phyloP scores from a whole-genome alignment of 1,139 yeast species.

The Suhomyces maxii region DNA sequence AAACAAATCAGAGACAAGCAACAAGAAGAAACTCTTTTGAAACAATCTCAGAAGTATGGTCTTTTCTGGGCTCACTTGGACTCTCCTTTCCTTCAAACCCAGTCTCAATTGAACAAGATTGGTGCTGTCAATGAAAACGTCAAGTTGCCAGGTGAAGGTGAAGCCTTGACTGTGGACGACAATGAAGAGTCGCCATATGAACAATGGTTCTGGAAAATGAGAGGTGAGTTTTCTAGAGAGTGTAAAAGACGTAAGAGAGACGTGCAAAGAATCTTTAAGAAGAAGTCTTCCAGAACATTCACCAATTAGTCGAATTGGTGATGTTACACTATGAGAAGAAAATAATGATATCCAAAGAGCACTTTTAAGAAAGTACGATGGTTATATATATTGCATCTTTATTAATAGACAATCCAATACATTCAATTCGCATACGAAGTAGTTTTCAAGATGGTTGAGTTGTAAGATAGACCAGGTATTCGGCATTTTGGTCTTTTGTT shows the following conservation, averaged over 20 bases:
- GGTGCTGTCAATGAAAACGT: conserved; percentile 29
- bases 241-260: conserved; percentile 77
- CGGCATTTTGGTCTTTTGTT: too few species aligned
- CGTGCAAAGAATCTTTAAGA: conserved; percentile 58
- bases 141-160: conserved; percentile 39
- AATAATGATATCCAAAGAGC: too few species aligned
- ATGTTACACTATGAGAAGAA: not conserved
- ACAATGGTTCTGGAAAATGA: conserved; percentile 74
- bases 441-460: too few species aligned
- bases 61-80: conserved; percentile 80
- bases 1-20: conserved; percentile 35
- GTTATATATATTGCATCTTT: too few species aligned
- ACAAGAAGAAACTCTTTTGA: conserved; percentile 20
- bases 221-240: conserved; percentile 79
- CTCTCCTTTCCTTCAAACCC: conserved; percentile 85
- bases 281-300: conserved; percentile 24
- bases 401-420: too few species aligned
- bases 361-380: too few species aligned
- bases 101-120: conserved; percentile 70
- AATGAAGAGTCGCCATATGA: conserved; percentile 58
- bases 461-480: too few species aligned
- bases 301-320: not conserved
- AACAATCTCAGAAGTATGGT: conserved; percentile 36
- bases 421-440: too few species aligned
- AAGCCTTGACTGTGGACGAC: conserved; percentile 30